phyloP scores from a whole-genome alignment of 495 filamentous ascomycete genomes.

The Jackrogersella minutella region DNA sequence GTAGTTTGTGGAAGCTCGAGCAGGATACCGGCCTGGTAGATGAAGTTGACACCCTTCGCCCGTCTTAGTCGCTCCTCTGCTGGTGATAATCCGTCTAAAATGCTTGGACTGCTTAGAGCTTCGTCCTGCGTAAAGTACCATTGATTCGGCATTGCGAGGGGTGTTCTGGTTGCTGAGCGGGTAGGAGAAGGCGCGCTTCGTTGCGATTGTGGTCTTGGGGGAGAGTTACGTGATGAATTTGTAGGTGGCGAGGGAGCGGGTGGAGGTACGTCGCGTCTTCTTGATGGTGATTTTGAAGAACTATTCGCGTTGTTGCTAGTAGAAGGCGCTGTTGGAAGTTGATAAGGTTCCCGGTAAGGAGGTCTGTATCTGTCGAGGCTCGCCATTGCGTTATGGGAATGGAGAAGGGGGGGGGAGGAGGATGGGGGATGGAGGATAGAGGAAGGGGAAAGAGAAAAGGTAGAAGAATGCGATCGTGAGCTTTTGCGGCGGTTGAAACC shows the following conservation, averaged over 20 bases:
- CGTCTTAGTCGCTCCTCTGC: slow-evolving; percentile 79
- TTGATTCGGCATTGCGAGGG: slow-evolving; percentile 61
- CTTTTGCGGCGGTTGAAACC: background rate
- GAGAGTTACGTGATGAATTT: slow-evolving; percentile 57
- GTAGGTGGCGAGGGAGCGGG: slow-evolving; percentile 62
- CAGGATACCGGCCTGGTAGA: slow-evolving; percentile 90
- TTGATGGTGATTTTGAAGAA: slow-evolving; percentile 53
- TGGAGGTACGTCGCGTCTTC: slow-evolving; percentile 60
- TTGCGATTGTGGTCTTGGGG: slow-evolving; percentile 56
- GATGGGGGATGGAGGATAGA: too few species aligned
- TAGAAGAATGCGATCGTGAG: slow-evolving; percentile 8
- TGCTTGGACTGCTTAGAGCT: slow-evolving; percentile 80
- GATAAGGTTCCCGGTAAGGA: slow-evolving; percentile 54
- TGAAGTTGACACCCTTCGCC: slow-evolving; percentile 94
- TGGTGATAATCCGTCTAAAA: slow-evolving; percentile 78
- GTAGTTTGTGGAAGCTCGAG: slow-evolving; percentile 92
- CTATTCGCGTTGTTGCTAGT: slow-evolving; percentile 39
- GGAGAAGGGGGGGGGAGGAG: background rate
- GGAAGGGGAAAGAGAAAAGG: background rate
- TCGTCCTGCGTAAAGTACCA: slow-evolving; percentile 92
- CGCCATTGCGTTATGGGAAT: slow-evolving; percentile 48
- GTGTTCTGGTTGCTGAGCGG: slow-evolving; percentile 39
- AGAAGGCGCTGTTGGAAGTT: slow-evolving; percentile 44
- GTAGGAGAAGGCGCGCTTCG: slow-evolving; percentile 51
- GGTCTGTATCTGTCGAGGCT: slow-evolving; percentile 61